Evolutionary conservation across 495 filamentous ascomycete genomes (phyloP), one percentile per base, ranked within the genome.

Genomic region (Penicillium taxi): DNA sequence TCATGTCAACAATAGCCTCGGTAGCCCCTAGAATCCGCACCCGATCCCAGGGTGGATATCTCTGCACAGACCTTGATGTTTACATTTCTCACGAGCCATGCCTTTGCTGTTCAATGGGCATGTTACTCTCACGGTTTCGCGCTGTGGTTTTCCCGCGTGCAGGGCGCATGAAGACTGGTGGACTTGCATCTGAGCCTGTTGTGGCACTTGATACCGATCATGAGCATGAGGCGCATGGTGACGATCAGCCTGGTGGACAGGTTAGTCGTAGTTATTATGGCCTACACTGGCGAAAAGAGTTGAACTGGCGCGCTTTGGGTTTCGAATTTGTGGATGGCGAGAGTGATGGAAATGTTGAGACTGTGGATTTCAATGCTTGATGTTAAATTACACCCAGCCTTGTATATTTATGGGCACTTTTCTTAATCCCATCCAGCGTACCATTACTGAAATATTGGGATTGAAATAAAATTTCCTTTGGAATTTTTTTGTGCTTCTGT

Each of bases 31-130:
- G 53, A 7, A 61, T 59, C 46, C 70, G 61, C 56, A 59, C 58
- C 17, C 74, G 54, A 30, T 52, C 42, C 24, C 55, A 66, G n/a
- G 80, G 82, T 43, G 90, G 90, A n/a, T 98, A 98, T 58, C 78
- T 98, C 21, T 96, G 90, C 59, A 81, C 88, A 35, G 82, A 84
- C 32, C 74, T 96, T 2, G 87, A 95, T 47, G 72, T 98, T 20
- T 96, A 94, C 57, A 58, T 90, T 21, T 90, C 87, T 1, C 89
- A 95, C 53, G 91, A 98, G 58, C 91, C 91, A 3, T 98, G 91
- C 48, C 69, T 91, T 20, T 94, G 93, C 77, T 98, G 91, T 61
- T 84, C 81, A 6, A 96, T 96, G 90, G 93, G 86, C 2, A 75
- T 96, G 23, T 67, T 96, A 13, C 87, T 96, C 42, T 95, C 87